A percentile compares a stretch with the other conserved stretches of the same genome.
These are phyloP conservation scores for Chlorella variabilis DNA, from an alignment of 163 green algal genomes.

Conservation along the genomic window DNA sequence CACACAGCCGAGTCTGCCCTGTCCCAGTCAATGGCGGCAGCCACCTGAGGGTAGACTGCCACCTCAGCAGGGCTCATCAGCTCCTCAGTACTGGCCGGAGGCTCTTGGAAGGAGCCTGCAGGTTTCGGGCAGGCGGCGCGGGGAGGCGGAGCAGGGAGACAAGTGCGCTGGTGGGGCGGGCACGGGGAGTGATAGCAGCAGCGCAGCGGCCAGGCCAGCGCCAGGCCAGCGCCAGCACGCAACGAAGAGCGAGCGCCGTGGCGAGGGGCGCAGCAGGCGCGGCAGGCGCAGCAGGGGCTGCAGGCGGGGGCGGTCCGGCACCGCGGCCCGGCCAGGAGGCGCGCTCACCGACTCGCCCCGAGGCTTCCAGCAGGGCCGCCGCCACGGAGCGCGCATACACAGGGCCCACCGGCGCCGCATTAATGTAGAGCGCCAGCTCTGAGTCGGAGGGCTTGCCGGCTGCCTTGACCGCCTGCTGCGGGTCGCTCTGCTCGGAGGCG, in stretches of 20 bases:
- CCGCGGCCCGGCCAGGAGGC: too few relatives aligned
- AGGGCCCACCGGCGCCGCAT: slow-evolving; percentile 45
- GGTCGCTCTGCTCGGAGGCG: background rate
- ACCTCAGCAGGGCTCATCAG: slow-evolving; percentile 46
- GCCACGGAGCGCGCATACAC: slow-evolving; percentile 51
- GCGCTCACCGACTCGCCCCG: slow-evolving; percentile 29
- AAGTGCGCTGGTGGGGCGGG: too few relatives aligned
- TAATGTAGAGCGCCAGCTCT: slow-evolving; percentile 46
- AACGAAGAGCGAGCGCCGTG: too few relatives aligned
- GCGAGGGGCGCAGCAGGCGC: too few relatives aligned
- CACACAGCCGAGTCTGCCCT: slow-evolving; percentile 57
- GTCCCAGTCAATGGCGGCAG: slow-evolving; percentile 58
- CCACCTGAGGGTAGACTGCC: slow-evolving; percentile 60
- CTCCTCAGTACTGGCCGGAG: slow-evolving; percentile 47
- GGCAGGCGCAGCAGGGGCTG: slow-evolving; percentile 40
- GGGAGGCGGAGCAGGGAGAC: too few relatives aligned
- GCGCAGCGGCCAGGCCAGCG: too few relatives aligned
- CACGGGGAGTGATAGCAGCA: too few relatives aligned
- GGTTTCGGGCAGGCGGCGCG: background rate
- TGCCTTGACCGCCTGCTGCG: background rate
- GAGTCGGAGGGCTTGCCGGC: slow-evolving; percentile 37
- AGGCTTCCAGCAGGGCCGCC: slow-evolving; percentile 46
- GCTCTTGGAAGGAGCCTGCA: slow-evolving; percentile 38
- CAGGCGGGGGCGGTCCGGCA: too few relatives aligned
- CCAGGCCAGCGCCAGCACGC: too few relatives aligned